These are phyloP conservation scores for Trichoderma breve DNA, from an alignment of 2,329 filamentous ascomycete species.

Conservation along the genomic window DNA sequence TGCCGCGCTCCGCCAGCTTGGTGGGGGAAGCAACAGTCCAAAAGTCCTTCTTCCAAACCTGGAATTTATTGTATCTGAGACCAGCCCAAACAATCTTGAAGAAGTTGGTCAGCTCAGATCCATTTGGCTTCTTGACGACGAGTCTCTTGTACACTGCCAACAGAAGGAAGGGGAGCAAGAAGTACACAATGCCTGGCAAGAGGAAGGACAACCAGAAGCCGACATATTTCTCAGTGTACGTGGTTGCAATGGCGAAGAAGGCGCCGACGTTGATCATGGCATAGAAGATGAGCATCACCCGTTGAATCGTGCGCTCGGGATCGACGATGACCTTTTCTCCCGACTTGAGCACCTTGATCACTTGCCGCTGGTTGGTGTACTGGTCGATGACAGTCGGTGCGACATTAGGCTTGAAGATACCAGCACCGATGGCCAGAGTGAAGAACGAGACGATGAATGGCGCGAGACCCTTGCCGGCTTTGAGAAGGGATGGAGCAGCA, in stretches of 20 bases:
- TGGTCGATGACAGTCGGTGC: constrained; percentile 18
- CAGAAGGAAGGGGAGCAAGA: constrained; percentile 14
- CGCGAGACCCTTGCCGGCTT: constrained; percentile 18
- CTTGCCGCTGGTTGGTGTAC: constrained; percentile 12
- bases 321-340: constrained; percentile 21
- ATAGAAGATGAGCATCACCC: constrained; percentile 20
- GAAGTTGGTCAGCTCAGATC: constrained; percentile 18
- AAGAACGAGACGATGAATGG: constrained; percentile 20
- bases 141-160: constrained; percentile 6
- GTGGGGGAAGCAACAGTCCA: constrained; percentile 12
- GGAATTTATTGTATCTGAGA: constrained; percentile 10
- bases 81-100: constrained; percentile 17
- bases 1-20: constrained; percentile 14
- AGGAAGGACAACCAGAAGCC: constrained; percentile 21
- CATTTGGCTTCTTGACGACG: constrained; percentile 11
- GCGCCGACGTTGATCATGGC: constrained; percentile 20
- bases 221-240: constrained; percentile 21
- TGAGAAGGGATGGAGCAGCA: constrained; percentile 18
- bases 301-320: constrained; percentile 18
- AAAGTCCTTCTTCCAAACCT: constrained; percentile 18
- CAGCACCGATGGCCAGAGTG: constrained; percentile 16
- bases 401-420: constrained; percentile 22
- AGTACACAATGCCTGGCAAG: constrained; percentile 18
- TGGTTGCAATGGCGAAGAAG: constrained; percentile 19
- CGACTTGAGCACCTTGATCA: constrained; percentile 21